A percentile compares a stretch with the other conserved stretches of the same genome.
phyloP scores from a whole-genome alignment of 1,284 basidiomycete species.

The Puccinia triticina region DNA sequence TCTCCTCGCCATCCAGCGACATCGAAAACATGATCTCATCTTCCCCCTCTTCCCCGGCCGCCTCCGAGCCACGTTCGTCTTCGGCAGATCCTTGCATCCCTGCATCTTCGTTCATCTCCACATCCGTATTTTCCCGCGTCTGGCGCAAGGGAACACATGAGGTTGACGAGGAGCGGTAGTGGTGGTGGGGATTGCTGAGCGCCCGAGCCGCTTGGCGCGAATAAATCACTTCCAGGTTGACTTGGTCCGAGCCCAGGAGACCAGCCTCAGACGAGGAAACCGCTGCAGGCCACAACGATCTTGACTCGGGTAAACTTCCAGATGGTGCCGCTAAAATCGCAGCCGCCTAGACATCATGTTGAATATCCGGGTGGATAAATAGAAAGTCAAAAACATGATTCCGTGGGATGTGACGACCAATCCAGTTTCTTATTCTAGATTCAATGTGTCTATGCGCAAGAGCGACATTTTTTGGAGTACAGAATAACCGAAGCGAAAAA shows the following conservation, averaged over 20 bases:
- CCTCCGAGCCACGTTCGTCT: neutral
- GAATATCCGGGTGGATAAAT: neutral
- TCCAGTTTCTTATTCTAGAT: neutral
- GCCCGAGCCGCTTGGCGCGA: constrained; percentile 16
- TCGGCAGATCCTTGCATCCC: neutral
- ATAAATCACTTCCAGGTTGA: constrained; percentile 58
- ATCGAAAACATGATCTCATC: constrained; percentile 35
- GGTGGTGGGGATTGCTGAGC: constrained; percentile 1
- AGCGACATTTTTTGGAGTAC: neutral
- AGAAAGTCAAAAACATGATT: constrained; percentile 7
- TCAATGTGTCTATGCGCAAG: neutral
- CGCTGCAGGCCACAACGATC: constrained; percentile 66
- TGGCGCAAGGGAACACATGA: neutral
- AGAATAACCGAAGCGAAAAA: neutral
- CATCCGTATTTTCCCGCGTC: neutral
- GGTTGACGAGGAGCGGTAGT: constrained; percentile 2
- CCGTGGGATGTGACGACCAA: too few relatives aligned
- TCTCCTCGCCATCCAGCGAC: constrained; percentile 45
- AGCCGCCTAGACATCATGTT: constrained; percentile 67
- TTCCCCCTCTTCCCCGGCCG: constrained; percentile 20
- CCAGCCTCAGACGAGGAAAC: constrained; percentile 63
- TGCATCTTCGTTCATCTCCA: constrained; percentile 14
- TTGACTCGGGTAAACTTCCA: constrained; percentile 76
- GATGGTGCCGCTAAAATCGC: constrained; percentile 76
- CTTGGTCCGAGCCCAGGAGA: constrained; percentile 61